phyloP scores from a whole-genome alignment of 257 asterid genomes.

The Knoxia roxburghii region DNA sequence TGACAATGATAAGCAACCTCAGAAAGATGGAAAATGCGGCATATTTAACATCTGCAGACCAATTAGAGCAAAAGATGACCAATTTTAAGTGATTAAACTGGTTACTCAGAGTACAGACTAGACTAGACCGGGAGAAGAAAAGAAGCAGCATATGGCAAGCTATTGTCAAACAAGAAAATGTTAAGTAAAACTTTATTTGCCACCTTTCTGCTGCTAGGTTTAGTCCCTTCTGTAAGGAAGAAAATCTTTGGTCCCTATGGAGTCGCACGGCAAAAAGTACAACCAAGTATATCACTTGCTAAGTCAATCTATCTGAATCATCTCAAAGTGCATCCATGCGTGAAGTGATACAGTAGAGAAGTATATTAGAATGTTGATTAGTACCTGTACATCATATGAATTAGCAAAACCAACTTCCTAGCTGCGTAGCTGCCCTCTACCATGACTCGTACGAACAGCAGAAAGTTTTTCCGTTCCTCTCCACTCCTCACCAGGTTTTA shows the following conservation, averaged over 20 bases:
- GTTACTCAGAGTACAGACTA: neutral
- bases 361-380: no score
- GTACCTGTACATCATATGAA: slow-evolving; percentile 52
- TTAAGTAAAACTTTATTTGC: neutral
- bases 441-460: slow-evolving; percentile 83
- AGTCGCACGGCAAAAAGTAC: no score
- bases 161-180: neutral
- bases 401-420: slow-evolving; percentile 30
- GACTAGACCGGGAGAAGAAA: neutral
- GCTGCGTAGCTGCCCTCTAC: slow-evolving; percentile 92
- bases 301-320: neutral
- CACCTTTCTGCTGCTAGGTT: neutral
- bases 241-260: no score
- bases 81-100: neutral
- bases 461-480: slow-evolving; percentile 85
- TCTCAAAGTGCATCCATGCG: neutral
- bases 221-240: neutral
- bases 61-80: neutral
- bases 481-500: slow-evolving; percentile 99
- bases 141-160: no score
- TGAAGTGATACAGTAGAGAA: neutral
- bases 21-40: neutral
- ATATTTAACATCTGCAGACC: neutral
- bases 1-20: neutral
- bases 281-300: no score